phyloP scores from a whole-genome alignment of 768 basidiomycete species.

The Termitomyces sp. region DNA sequence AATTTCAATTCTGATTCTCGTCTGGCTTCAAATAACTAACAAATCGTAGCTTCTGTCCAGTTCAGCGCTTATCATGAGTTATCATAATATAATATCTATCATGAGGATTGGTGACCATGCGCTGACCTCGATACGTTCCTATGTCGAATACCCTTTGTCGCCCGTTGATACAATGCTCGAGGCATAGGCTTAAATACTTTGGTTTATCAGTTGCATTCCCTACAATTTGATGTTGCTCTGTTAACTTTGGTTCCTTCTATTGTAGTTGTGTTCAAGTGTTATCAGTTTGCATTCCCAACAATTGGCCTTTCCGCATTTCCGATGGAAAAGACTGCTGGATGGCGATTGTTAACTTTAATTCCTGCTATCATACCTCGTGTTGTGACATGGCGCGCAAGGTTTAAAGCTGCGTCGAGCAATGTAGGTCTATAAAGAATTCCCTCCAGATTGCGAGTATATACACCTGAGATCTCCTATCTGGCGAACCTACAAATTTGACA shows the following conservation, averaged over 20 bases:
- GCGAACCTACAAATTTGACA: conserved; percentile 44
- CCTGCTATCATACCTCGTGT: neutral
- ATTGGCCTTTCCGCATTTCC: no score
- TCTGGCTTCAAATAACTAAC: no score
- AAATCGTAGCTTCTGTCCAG: neutral
- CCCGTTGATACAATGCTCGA: neutral
- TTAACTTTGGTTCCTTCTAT: no score
- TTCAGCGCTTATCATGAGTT: neutral
- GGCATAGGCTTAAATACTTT: neutral
- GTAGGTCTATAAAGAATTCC: neutral
- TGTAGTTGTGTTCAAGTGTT: no score
- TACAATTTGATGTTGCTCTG: no score
- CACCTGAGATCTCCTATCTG: neutral
- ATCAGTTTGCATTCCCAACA: neutral
- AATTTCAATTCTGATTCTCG: no score
- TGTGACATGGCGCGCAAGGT: neutral
- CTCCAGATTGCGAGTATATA: neutral
- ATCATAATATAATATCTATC: no score
- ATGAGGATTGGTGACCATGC: neutral
- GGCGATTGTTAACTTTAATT: neutral
- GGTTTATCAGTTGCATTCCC: neutral
- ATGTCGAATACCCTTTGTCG: neutral
- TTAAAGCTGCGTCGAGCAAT: no score
- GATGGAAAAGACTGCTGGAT: neutral
- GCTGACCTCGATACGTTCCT: neutral